These are phyloP conservation scores for Lyophyllum semitale DNA, from an alignment of 768 basidiomycete species.

Conservation along the genomic window DNA sequence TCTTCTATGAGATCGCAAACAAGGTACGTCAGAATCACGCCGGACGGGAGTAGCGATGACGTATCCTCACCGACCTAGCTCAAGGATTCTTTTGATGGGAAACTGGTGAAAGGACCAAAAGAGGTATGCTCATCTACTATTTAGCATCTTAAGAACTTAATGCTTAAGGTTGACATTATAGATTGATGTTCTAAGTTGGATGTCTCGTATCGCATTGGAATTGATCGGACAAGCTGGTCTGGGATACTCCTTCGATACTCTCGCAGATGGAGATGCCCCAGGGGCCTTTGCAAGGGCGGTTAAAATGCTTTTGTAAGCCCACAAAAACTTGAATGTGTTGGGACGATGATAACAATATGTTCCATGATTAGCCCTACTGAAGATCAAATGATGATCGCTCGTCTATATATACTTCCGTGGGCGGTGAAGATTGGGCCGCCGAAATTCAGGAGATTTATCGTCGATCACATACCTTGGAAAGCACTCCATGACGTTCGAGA, in stretches of 20 bases:
- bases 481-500: conserved; percentile 23
- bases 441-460: conserved; percentile 23
- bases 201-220: conserved; percentile 13
- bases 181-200: conserved; percentile 19
- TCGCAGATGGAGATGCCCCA: conserved; percentile 1
- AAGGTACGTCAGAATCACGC: conserved; percentile 4
- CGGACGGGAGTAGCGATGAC: not conserved
- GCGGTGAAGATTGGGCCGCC: conserved; percentile 25
- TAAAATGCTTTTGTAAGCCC: conserved; percentile 8
- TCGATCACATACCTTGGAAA: conserved; percentile 24
- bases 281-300: conserved; percentile 8
- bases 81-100: not conserved
- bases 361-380: not conserved
- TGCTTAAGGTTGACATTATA: no score
- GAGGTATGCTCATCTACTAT: conserved; percentile 9
- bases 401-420: conserved; percentile 19
- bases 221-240: conserved; percentile 17
- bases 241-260: conserved; percentile 18
- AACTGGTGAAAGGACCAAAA: conserved; percentile 4
- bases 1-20: conserved; percentile 12
- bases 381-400: not conserved
- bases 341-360: not conserved
- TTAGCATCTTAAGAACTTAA: not conserved
- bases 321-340: not conserved
- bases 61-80: not conserved